A percentile compares a stretch with the other conserved stretches of the same genome.
Conservation (phyloP, 1,139 yeast genomes). For the Saccharomyces hybrid region DNA sequence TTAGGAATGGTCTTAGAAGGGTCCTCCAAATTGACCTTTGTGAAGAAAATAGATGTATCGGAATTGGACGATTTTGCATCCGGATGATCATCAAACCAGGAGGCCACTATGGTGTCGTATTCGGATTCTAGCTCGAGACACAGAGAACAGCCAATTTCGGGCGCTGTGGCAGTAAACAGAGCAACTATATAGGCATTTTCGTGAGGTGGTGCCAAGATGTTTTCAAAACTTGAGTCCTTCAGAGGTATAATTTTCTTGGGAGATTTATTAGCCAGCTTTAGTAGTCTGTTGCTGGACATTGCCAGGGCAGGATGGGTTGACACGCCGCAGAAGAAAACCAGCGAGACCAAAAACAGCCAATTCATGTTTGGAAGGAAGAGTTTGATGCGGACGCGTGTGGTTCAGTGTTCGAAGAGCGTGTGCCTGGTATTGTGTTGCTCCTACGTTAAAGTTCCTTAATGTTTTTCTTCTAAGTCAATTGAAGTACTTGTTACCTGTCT, state of each 20-base stretch:
- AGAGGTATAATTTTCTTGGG: conserved; percentile 39
- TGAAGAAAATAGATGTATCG: conserved; percentile 51
- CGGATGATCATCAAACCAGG: conserved; percentile 49
- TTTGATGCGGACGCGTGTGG: background rate
- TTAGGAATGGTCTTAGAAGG: conserved; percentile 35
- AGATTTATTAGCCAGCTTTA: conserved; percentile 19
- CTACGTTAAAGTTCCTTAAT: background rate
- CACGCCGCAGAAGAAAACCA: background rate
- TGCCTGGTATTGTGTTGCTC: background rate
- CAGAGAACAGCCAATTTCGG: conserved; percentile 67
- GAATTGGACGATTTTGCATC: conserved; percentile 32
- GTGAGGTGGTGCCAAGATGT: conserved; percentile 56
- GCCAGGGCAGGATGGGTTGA: conserved; percentile 9
- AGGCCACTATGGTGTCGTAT: conserved; percentile 50
- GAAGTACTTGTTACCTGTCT: background rate
- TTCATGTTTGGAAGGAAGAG: background rate
- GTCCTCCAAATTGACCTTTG: conserved; percentile 61
- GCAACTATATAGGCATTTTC: conserved; percentile 53
- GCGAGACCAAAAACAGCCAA: conserved; percentile 2
- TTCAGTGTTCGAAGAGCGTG: background rate
- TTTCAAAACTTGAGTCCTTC: conserved; percentile 54
- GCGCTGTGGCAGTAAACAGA: conserved; percentile 64
- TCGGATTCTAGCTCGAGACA: conserved; percentile 70
- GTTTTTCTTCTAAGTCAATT: background rate
- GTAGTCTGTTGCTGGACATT: conserved; percentile 20